Evolutionary conservation across 768 basidiomycete species (phyloP).

Genomic region (Agaricus subrufescens): DNA sequence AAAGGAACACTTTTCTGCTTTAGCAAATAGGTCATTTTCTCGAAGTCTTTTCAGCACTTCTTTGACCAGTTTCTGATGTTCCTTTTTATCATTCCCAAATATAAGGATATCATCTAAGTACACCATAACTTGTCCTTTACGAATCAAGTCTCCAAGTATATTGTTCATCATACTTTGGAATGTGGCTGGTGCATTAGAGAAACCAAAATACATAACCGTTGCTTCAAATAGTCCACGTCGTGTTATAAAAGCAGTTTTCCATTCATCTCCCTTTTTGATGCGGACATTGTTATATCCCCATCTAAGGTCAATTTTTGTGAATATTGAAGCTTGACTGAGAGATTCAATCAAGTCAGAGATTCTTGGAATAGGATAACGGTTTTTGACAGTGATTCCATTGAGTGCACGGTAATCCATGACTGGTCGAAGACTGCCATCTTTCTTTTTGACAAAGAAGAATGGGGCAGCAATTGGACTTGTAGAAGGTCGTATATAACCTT

Average conservation of each 20-base stretch:
- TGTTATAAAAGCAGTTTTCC: slow-evolving; percentile 33
- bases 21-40: too few species aligned
- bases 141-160: slow-evolving; percentile 20
- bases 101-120: slow-evolving; percentile 22
- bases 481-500: too few species aligned
- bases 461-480: too few species aligned
- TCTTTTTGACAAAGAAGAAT: too few species aligned
- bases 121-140: slow-evolving; percentile 31
- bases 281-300: slow-evolving; percentile 28
- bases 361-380: too few species aligned
- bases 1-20: too few species aligned
- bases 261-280: slow-evolving; percentile 29
- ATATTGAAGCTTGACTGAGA: background rate
- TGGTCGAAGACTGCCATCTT: too few species aligned
- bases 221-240: slow-evolving; percentile 30
- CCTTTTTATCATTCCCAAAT: slow-evolving; percentile 12
- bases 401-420: too few species aligned
- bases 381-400: too few species aligned
- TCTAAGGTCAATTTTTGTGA: slow-evolving; percentile 9
- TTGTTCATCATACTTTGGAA: slow-evolving; percentile 27
- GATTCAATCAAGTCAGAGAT: too few species aligned
- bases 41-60: too few species aligned
- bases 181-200: slow-evolving; percentile 26
- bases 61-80: too few species aligned
- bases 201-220: slow-evolving; percentile 34